These are phyloP conservation scores for Aspergillus proliferans DNA, from an alignment of 2,329 filamentous ascomycete genomes.

Conservation along the genomic window DNA sequence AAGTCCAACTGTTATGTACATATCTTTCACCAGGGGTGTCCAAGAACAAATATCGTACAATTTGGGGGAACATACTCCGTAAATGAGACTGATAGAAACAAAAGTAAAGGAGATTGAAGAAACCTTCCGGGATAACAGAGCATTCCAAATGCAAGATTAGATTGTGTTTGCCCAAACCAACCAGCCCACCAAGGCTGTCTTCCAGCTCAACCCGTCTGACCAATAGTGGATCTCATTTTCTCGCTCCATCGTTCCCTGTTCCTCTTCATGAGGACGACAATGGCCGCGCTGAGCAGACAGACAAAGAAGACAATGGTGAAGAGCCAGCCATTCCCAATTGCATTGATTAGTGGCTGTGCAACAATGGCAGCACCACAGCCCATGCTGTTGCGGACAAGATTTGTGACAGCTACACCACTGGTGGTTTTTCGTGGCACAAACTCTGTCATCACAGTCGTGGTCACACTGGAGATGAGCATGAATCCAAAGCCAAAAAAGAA, in stretches of 20 bases:
- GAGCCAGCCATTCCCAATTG: conserved; percentile 38
- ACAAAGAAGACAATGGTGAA: conserved; percentile 23
- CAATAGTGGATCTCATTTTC: conserved; percentile 1
- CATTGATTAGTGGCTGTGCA: conserved; percentile 32
- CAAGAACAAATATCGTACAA: background rate
- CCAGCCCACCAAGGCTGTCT: background rate
- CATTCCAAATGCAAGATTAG: background rate
- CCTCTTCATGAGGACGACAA: conserved; percentile 3
- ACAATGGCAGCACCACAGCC: conserved; percentile 31
- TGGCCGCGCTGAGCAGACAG: conserved; percentile 5
- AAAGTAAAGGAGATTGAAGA: background rate
- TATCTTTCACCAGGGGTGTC: background rate
- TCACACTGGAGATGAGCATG: conserved; percentile 32
- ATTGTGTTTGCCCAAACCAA: background rate
- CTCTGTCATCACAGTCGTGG: conserved; percentile 39
- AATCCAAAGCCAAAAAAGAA: conserved; percentile 30
- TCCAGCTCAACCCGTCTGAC: background rate
- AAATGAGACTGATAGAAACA: background rate
- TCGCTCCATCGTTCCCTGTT: conserved; percentile 2
- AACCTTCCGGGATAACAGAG: background rate
- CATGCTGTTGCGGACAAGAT: conserved; percentile 38
- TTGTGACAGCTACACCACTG: conserved; percentile 37
- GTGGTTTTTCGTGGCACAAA: conserved; percentile 35
- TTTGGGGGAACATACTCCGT: background rate
- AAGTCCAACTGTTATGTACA: background rate